phyloP scores from a whole-genome alignment of 2,329 filamentous ascomycete species.

The Sarocladium brachiariae region DNA sequence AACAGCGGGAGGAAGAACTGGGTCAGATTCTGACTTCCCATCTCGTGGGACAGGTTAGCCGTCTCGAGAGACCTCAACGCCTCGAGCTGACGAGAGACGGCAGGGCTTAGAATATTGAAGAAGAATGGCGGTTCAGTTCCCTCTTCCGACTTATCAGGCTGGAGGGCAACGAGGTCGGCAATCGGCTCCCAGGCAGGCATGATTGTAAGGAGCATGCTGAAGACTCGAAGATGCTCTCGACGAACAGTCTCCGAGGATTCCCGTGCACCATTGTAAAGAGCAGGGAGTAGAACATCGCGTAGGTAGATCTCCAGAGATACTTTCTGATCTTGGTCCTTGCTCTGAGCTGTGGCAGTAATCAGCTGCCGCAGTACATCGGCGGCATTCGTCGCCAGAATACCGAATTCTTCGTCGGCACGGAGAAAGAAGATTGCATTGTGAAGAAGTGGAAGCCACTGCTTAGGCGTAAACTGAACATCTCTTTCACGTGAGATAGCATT shows the following conservation, averaged over 20 bases:
- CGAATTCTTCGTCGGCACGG: conserved; percentile 79
- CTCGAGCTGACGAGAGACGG: conserved; percentile 76
- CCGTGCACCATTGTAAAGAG: conserved; percentile 67
- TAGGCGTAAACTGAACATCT: conserved; percentile 53
- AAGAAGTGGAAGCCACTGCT: conserved; percentile 81
- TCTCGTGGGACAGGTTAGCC: conserved; percentile 54
- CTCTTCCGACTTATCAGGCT: conserved; percentile 58
- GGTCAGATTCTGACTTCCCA: conserved; percentile 72
- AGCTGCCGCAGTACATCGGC: conserved; percentile 75
- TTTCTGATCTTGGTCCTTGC: conserved; percentile 30
- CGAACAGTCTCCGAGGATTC: conserved; percentile 79
- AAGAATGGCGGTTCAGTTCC: conserved; percentile 68
- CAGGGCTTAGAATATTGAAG: conserved; percentile 84
- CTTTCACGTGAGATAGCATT: conserved; percentile 58
- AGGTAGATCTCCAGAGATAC: conserved; percentile 52
- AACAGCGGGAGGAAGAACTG: conserved; percentile 86
- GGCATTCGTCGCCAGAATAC: conserved; percentile 72
- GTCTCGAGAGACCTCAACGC: conserved; percentile 71
- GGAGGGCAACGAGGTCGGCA: conserved; percentile 64
- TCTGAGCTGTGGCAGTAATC: conserved; percentile 54
- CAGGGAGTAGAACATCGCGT: conserved; percentile 60
- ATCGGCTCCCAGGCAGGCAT: conserved; percentile 66
- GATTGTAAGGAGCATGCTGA: conserved; percentile 69
- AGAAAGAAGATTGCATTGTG: conserved; percentile 88
- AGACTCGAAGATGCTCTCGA: conserved; percentile 70